Percentiles rank a stretch among this genome's conserved stretches.
Conservation (phyloP, 331 rosid genomes). For the Erythrophleum ivorense region DNA sequence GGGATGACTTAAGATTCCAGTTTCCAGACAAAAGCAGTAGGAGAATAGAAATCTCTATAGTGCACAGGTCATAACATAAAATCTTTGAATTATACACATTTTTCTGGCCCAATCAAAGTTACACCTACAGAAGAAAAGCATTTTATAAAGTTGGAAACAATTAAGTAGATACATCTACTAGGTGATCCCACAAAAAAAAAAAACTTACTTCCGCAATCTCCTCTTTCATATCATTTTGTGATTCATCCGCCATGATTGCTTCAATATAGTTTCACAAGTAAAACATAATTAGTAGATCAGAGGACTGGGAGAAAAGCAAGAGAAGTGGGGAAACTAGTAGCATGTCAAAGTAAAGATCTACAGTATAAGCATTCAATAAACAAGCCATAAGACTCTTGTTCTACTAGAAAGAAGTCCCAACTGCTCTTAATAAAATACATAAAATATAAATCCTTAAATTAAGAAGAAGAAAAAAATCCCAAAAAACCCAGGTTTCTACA, state of each 20-base stretch:
- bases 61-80: not conserved
- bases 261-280: conserved; percentile 1
- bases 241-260: conserved; percentile 66
- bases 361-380: not conserved
- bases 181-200: not conserved
- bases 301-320: not conserved
- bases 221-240: conserved; percentile 57
- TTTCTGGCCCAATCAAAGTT: not conserved
- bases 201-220: conserved; percentile 66
- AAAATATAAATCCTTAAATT: too few species aligned
- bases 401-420: not conserved
- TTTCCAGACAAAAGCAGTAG: conserved; percentile 2
- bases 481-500: too few species aligned
- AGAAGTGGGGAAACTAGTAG: not conserved
- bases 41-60: not conserved
- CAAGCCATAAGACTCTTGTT: not conserved
- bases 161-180: not conserved
- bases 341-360: conserved; percentile 5
- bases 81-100: not conserved
- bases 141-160: not conserved
- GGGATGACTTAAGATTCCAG: conserved; percentile 40
- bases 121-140: not conserved
- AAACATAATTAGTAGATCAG: conserved; percentile 11
- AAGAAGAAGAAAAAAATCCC: too few species aligned
- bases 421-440: not conserved